These are phyloP conservation scores for Erythrophleum fordii DNA, from an alignment of 306 rosid genomes.

Conservation along the genomic window DNA sequence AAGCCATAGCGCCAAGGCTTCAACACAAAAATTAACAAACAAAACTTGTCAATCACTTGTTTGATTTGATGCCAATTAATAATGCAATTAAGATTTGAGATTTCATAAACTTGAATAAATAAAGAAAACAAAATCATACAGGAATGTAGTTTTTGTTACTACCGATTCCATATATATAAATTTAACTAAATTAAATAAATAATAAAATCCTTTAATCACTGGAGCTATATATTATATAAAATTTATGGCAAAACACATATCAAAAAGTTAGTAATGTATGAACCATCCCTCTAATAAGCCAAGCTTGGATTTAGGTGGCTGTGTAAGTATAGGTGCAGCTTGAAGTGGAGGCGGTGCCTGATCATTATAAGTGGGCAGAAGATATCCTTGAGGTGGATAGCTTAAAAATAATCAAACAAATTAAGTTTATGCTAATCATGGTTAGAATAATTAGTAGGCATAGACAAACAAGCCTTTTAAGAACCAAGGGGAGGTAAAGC, in stretches of 20 bases:
- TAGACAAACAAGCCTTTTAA: no score
- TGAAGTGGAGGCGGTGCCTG: constrained; percentile 34
- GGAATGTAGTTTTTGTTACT: no score
- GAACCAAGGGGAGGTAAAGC: no score
- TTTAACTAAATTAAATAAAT: no score
- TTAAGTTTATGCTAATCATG: no score
- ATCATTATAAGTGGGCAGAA: not conserved
- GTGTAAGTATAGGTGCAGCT: not conserved
- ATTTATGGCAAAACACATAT: no score
- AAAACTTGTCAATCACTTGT: not conserved
- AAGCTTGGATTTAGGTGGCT: not conserved
- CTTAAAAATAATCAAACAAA: not conserved
- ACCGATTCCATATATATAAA: no score
- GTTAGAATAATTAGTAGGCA: no score
- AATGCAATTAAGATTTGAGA: no score
- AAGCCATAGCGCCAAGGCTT: constrained; percentile 27
- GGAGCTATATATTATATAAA: no score
- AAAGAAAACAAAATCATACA: no score
- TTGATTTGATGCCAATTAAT: not conserved
- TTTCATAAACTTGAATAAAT: not conserved
- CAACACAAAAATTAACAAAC: not conserved
- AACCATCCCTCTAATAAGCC: constrained; percentile 41
- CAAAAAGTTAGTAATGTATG: not conserved
- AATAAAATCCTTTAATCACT: no score
- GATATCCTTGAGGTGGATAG: not conserved